A percentile compares a stretch with the other conserved stretches of the same genome.
Conservation (phyloP, 2,329 filamentous ascomycete species). For the Aspergillus proliferans region DNA sequence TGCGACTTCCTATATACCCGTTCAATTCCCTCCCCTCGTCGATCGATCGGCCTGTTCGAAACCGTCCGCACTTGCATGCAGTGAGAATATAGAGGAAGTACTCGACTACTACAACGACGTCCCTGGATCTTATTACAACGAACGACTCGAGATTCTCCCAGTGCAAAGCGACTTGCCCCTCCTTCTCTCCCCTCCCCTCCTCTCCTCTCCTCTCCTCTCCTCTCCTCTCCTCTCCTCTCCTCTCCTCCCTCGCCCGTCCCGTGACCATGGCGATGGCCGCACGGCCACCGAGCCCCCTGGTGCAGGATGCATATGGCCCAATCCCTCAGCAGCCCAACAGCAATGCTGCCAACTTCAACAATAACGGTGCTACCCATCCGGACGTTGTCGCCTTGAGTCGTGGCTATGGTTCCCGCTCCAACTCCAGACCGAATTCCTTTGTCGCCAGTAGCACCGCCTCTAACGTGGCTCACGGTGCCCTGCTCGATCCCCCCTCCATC, state of each 20-base stretch:
- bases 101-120: no score
- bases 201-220: conserved; percentile 1
- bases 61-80: no score
- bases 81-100: no score
- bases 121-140: neutral
- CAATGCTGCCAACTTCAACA: neutral
- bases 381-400: conserved; percentile 19
- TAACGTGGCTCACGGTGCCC: conserved; percentile 29
- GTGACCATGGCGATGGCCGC: conserved; percentile 32
- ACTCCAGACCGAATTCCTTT: conserved; percentile 38
- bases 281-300: conserved; percentile 34
- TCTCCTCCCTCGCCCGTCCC: conserved; percentile 8
- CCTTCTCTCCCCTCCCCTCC: conserved; percentile 2
- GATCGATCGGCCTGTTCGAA: neutral
- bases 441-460: conserved; percentile 30
- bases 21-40: neutral
- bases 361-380: conserved; percentile 3
- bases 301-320: conserved; percentile 33
- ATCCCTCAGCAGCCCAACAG: conserved; percentile 15
- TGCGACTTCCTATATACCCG: neutral
- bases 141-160: neutral
- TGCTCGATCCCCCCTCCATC: conserved; percentile 23
- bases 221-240: conserved; percentile 8
- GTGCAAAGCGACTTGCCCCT: neutral
- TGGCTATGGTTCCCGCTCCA: conserved; percentile 25